Evolutionary conservation across 768 basidiomycete species (phyloP), one percentile per base, ranked within the genome.

Genomic region (Termitomyces titanicus): DNA sequence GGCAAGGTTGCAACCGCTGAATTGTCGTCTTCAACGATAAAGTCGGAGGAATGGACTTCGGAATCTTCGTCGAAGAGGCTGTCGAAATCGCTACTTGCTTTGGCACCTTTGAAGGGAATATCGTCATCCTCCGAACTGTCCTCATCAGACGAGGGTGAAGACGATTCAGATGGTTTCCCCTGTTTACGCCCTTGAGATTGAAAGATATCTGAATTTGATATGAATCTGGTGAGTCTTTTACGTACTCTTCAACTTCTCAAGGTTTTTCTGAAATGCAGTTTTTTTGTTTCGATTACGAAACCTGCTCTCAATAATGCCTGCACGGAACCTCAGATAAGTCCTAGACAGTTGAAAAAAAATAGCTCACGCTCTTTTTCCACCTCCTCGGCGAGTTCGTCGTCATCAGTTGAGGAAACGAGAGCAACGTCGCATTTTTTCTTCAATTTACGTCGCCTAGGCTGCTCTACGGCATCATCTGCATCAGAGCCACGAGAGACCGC

Each of bases 1-100:
- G 91, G 92, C n/a, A 92, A 75, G 34, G 77, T 69, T 18, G 79
- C 68, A 3, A 66, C 63, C 0, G 64, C 72, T 24, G 56, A 67
- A 8, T 66, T 74, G 55, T 86, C 84, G 58, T 92, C 88, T 35
- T 90, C 83, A 31, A 91, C 85, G 57, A 90, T 89, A 53, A 77
- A 79, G 53, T 72, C 68, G 17, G 70, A 74, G 35, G 73, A 71
- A 51, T 65, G 66, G 27, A 72, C 68, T 45, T 73, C 72, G 12
- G 77, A 76, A 38, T 71, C 66, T 42, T 69, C 73, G 56, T 68
- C 65, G 40, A 73, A 76, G 38, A 75, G 66, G 56, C 68, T 70
- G 51, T 73, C 69, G 11, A 48, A 55, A n/a, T 72, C 73, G 47
- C 61, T 62, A 52, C 70, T 68, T 25, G 76, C 79, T 59, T 64